A percentile compares a stretch with the other conserved stretches of the same genome.
These are phyloP conservation scores for Nepenthes mirabilis DNA, from an alignment of 148 eudicot genomes.

Conservation along the genomic window DNA sequence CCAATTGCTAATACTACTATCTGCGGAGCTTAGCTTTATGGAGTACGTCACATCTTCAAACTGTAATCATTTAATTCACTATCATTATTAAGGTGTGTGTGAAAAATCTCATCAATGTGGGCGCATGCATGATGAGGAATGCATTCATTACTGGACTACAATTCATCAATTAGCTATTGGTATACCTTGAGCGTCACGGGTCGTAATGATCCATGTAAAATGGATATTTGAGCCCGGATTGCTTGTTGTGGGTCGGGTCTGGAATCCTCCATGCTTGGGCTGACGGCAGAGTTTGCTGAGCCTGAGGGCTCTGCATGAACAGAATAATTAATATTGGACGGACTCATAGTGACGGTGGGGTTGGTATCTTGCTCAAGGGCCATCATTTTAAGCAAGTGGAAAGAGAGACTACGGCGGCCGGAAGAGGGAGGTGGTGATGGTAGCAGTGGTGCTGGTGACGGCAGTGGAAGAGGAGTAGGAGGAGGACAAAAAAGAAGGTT, in stretches of 20 bases:
- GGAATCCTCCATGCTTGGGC: slow-evolving; percentile 30
- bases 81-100: not conserved
- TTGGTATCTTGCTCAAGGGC: slow-evolving; percentile 40
- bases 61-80: slow-evolving; percentile 17
- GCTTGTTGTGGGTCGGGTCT: slow-evolving; percentile 6
- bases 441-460: no score
- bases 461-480: slow-evolving; percentile 2
- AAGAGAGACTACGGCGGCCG: no score
- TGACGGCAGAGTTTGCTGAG: slow-evolving; percentile 20
- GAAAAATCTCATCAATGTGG: not conserved
- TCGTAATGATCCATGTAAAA: slow-evolving; percentile 34
- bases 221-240: slow-evolving; percentile 18
- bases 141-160: no score
- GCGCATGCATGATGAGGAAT: not conserved
- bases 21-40: slow-evolving; percentile 21
- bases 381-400: slow-evolving; percentile 23
- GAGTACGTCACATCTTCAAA: slow-evolving; percentile 66
- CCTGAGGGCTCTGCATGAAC: slow-evolving; percentile 18
- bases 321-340: slow-evolving; percentile 11
- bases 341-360: slow-evolving; percentile 10
- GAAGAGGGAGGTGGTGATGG: no score
- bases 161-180: not conserved
- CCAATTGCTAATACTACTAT: slow-evolving; percentile 4
- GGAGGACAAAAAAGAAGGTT: not conserved
- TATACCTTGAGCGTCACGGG: slow-evolving; percentile 57